Base-by-base conservation (phyloP, 2,329 filamentous ascomycete species). In the Chaetomiaceae sp. region DNA sequence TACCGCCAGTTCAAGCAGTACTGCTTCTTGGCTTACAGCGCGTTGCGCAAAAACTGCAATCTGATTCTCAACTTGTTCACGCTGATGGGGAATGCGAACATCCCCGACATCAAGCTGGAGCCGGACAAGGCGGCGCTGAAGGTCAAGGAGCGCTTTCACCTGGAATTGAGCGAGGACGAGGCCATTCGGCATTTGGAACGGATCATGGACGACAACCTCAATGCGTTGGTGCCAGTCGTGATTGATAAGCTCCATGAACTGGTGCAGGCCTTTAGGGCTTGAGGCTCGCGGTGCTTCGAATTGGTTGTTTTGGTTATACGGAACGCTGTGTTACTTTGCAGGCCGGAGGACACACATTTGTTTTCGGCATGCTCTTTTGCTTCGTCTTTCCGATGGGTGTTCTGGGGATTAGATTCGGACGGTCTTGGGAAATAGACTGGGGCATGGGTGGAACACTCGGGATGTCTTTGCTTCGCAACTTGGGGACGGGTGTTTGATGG, bases 11-110 rank as follows among this genome's bases (percentile, higher is more conserved):
- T 99, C 71, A 93, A 93, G 65, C 88, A 95, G 62, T 96, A 97
- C 68, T 96, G 90, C 67, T 96, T 96, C 69, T 87, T 95, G 3
- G 89, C 93, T 0, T 99, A 95, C 70, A 89, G 87, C 1, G 91
- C 93, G 1, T 74, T 99, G 38, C 82, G 93, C 51, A 96, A 97
- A 66, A 89, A 84, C 2, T 88, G 86, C 16, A 95, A 92, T 60
- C 75, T 99, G 56, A 95, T 99, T 35, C 77, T 99, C 23, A 99
- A 99, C 63, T 69, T 99, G 39, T 99, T 99, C 68, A 90, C 88
- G 62, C 76, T 99, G 51, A 99, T 99, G 93, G 87, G 95, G 14
- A 90, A 97, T 66, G 92, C 93, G 34, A 96, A 96, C 64, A 96
- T 99, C 53, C 93, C 91, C 0, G 95, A 97, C 62, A 95, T 99